Evolutionary conservation across 148 eudicot species (phyloP), one percentile per base, ranked within the genome.

Genomic region (Rhododendron kiyosumense): DNA sequence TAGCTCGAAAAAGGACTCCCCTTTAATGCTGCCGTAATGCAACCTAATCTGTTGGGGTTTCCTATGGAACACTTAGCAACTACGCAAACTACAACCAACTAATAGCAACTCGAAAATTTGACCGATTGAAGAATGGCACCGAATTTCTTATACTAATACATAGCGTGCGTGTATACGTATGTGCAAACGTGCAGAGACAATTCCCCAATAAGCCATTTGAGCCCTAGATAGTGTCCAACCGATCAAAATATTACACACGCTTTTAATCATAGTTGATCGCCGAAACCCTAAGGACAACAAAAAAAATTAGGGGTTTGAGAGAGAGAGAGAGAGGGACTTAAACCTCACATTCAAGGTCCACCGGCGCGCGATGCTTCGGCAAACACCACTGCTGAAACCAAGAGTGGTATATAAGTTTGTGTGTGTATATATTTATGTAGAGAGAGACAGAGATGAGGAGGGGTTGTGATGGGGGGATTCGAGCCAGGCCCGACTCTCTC

Each of bases 261-360:
- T 1, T 59, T 81, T 48, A 48, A 83, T 48, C 85, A 48, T 0
- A 45, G 78, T 18, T 71, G 54, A 65, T n/a, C n/a, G 48, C 32
- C 45, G 52, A 83, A 83, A 38, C 78, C 85, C 85, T 83, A 71
- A 20, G 3, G 17, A 46, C 14, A 49, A 45, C 13, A 65, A 8
- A 24, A 54, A 26, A 36, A 71, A 13, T 49, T 22, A 71, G 79
- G 59, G 79, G 17, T 32, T 71, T 28, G 18, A 30, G 41, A 48
- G 38, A 67, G 54, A 69, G 61, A 24, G 17, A 11, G n/a, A 20
- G 75, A 46, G 13, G 45, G 59, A 3, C 26, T 28, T 32, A 36
- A 71, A 69, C 77, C 79, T 83, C 43, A 48, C 85, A 71, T 71
- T 71, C 85, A 48, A 83, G 43, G 78, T 71, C 79, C 17, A 71